These are phyloP conservation scores for Arachnomyces sp. DNA, from an alignment of 2,329 filamentous ascomycete genomes.

Conservation along the genomic window DNA sequence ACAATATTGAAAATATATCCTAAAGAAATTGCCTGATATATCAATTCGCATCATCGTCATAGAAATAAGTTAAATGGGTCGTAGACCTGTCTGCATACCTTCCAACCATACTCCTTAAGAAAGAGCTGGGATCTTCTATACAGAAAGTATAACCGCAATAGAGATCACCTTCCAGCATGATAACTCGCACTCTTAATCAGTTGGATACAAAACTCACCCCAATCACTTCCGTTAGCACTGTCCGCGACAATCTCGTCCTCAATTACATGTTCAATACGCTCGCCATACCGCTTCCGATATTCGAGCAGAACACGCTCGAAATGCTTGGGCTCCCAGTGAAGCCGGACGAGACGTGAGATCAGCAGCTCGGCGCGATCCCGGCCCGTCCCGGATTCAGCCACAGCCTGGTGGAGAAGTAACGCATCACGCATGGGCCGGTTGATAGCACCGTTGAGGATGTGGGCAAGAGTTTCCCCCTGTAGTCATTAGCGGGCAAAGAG, in stretches of 20 bases:
- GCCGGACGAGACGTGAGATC: constrained; percentile 76
- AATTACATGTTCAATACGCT: constrained; percentile 69
- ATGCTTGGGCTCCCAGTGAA: constrained; percentile 87
- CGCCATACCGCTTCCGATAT: constrained; percentile 69
- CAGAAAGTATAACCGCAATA: too few species aligned
- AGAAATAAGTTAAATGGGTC: too few species aligned
- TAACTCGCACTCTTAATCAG: constrained; percentile 39
- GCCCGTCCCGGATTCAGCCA: constrained; percentile 62
- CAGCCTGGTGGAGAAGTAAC: constrained; percentile 80
- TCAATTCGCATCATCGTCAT: too few species aligned
- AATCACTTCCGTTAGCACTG: constrained; percentile 45
- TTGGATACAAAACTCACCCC: constrained; percentile 67
- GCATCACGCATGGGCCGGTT: constrained; percentile 92
- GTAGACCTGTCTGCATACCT: too few species aligned
- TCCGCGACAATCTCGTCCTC: constrained; percentile 62
- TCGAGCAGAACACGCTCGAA: constrained; percentile 71
- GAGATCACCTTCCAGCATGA: constrained; percentile 6
- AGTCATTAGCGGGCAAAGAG: constrained; percentile 4
- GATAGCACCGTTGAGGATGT: constrained; percentile 93
- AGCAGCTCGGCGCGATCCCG: constrained; percentile 77
- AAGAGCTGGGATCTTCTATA: too few species aligned
- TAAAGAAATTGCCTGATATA: too few species aligned
- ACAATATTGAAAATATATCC: too few species aligned
- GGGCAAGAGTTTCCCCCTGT: constrained; percentile 86
- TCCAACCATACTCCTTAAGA: too few species aligned